phyloP scores from a whole-genome alignment of 257 asterid species.

The Solanum ossicruentum region DNA sequence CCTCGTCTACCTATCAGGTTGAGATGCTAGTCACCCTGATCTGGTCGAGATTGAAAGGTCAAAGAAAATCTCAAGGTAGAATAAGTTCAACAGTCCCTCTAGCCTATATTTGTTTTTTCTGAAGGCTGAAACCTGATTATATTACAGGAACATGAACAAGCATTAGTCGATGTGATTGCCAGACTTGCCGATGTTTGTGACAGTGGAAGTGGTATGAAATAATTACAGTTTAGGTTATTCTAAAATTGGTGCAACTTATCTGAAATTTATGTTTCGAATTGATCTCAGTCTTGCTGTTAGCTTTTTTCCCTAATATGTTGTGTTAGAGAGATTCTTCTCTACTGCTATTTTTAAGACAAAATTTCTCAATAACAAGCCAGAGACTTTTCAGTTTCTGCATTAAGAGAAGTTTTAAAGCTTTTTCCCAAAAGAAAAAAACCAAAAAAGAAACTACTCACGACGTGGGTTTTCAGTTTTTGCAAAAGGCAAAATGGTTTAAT shows the following conservation, averaged over 20 bases:
- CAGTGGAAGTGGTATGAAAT: slow-evolving; percentile 37
- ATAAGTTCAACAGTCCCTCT: neutral
- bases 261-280: neutral
- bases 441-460: neutral
- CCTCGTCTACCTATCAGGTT: slow-evolving; percentile 38
- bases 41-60: slow-evolving; percentile 67
- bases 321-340: neutral
- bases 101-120: neutral
- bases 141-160: slow-evolving; percentile 87
- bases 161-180: slow-evolving; percentile 66
- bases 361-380: neutral
- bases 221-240: neutral
- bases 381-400: neutral
- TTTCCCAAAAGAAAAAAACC: neutral
- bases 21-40: slow-evolving; percentile 83
- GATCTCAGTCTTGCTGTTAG: neutral
- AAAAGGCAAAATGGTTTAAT: too few species aligned
- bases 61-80: slow-evolving; percentile 81
- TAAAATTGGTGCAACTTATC: neutral
- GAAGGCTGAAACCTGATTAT: neutral
- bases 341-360: neutral
- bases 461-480: neutral
- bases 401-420: neutral
- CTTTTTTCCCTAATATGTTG: too few species aligned
- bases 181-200: slow-evolving; percentile 75